Percentiles rank a stretch among this genome's conserved stretches.
These are phyloP conservation scores for Canavalia ensiformis DNA, from an alignment of 306 rosid species.

Conservation along the genomic window DNA sequence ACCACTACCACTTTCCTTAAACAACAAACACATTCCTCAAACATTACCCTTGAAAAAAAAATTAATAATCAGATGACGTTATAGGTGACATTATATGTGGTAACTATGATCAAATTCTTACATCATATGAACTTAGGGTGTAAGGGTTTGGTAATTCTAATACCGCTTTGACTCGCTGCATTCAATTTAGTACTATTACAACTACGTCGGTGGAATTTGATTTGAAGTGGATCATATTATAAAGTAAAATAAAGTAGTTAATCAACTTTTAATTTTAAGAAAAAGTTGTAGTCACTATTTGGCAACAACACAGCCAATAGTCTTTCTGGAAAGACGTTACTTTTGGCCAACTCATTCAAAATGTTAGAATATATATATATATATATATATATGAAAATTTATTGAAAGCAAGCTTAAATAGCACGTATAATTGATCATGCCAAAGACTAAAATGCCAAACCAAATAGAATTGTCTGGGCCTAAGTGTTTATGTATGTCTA, in stretches of 20 bases:
- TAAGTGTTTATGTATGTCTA: conserved; percentile 27
- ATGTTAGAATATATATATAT: neutral
- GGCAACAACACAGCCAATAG: conserved; percentile 5
- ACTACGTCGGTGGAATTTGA: neutral
- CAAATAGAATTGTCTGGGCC: conserved; percentile 30
- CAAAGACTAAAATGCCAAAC: conserved; percentile 40
- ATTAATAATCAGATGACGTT: conserved; percentile 26
- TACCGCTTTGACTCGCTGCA: neutral
- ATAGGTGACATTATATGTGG: conserved; percentile 20
- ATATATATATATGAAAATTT: neutral
- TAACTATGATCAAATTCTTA: neutral
- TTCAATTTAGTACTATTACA: neutral
- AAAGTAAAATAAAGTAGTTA: neutral
- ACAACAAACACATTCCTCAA: neutral
- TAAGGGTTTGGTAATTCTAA: conserved; percentile 17
- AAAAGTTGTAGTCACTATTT: neutral
- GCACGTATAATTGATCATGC: conserved; percentile 49
- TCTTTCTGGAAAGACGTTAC: conserved; percentile 11
- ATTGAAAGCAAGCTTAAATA: conserved; percentile 40
- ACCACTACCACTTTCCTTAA: neutral
- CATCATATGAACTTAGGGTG: conserved; percentile 5
- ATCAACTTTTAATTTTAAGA: neutral
- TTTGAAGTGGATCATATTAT: neutral
- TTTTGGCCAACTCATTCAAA: conserved; percentile 41
- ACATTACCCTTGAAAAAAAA: neutral